phyloP scores from a whole-genome alignment of 2,329 filamentous ascomycete species.

The Botrytis sinoallii region DNA sequence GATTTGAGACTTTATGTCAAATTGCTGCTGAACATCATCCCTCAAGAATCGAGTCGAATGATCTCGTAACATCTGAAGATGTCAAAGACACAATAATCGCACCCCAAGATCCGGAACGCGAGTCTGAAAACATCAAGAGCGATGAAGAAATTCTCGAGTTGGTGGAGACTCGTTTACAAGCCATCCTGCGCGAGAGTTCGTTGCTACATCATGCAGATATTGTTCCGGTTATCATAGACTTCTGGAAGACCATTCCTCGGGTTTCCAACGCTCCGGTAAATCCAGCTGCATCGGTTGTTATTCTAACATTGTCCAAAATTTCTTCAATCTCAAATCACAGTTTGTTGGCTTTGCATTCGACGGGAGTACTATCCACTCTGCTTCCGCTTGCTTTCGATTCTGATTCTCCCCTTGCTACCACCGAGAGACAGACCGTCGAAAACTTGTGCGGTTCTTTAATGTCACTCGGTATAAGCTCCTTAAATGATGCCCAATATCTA shows the following conservation, averaged over 20 bases:
- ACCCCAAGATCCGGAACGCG: background rate
- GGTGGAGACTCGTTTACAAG: constrained; percentile 43
- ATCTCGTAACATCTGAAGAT: background rate
- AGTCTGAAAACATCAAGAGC: constrained; percentile 4
- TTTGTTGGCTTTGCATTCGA: constrained; percentile 66
- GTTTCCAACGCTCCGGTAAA: constrained; percentile 45
- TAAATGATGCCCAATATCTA: constrained; percentile 81
- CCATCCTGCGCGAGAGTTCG: constrained; percentile 50
- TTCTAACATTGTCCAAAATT: constrained; percentile 41
- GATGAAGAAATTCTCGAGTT: constrained; percentile 32
- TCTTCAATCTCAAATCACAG: constrained; percentile 69
- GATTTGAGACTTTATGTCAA: constrained; percentile 66
- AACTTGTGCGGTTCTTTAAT: constrained; percentile 68
- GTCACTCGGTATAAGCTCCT: constrained; percentile 70
- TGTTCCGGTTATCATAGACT: constrained; percentile 57
- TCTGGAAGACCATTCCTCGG: constrained; percentile 62
- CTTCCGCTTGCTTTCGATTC: constrained; percentile 58
- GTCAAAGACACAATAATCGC: background rate
- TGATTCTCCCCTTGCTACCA: constrained; percentile 49
- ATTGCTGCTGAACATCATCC: constrained; percentile 40
- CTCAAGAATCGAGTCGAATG: constrained; percentile 5
- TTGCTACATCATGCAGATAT: constrained; percentile 61
- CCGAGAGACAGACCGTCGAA: constrained; percentile 59
- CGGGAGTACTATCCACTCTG: constrained; percentile 66
- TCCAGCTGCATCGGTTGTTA: constrained; percentile 59